Evolutionary conservation across 176 grass and related monocot species (phyloP).

Genomic region (Eragrostis nindensis): DNA sequence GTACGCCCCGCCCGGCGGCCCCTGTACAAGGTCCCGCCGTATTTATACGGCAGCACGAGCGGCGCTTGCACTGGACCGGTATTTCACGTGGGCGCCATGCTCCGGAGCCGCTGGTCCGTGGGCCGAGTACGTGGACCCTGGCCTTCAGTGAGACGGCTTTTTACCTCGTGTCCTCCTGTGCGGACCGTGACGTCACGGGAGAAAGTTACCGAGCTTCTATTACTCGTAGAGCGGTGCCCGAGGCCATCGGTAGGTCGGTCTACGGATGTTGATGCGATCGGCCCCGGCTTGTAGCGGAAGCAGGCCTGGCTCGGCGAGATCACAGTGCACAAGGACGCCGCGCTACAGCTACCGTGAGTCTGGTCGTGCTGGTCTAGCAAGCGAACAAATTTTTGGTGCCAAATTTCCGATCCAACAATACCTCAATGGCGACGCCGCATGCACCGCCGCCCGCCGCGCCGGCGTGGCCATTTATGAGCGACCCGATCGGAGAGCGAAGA

Average conservation of each 20-base stretch:
- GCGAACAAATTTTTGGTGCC: neutral
- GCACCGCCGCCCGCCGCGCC: neutral
- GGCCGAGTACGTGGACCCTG: neutral
- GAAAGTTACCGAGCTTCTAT: neutral
- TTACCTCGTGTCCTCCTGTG: no score
- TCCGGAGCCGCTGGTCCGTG: neutral
- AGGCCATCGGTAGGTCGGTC: no score
- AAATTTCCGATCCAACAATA: neutral
- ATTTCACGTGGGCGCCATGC: neutral
- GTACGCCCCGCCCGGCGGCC: neutral
- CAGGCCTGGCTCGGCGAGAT: no score
- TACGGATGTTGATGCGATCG: no score
- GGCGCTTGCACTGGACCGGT: neutral
- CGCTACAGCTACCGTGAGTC: neutral
- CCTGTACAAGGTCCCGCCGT: neutral
- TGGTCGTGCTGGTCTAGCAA: neutral
- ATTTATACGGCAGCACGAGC: conserved; percentile 24
- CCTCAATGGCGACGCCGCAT: neutral
- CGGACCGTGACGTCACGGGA: neutral
- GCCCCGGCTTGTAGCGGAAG: no score
- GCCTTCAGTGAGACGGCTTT: neutral
- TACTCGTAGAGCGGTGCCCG: neutral
- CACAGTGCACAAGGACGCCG: neutral
- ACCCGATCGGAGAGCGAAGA: conserved; percentile 17
- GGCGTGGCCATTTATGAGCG: neutral